phyloP scores from a whole-genome alignment of 2,329 filamentous ascomycete species.

The Atkinsonella hypoxylon region DNA sequence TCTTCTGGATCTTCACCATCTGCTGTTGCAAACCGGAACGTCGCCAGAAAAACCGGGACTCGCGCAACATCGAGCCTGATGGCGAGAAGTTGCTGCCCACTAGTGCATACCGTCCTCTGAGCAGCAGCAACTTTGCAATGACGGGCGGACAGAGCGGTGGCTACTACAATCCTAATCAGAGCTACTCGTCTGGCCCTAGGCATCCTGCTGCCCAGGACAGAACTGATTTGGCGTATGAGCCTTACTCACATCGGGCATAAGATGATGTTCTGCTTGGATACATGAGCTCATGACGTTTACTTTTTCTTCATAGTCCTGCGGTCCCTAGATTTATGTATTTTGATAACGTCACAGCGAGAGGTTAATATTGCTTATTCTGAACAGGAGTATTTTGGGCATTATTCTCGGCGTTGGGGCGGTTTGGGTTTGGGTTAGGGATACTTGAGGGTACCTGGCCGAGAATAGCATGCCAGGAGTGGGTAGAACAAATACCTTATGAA shows the following conservation, averaged over 20 bases:
- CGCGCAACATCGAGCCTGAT: conserved; percentile 21
- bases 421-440: not conserved
- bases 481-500: not conserved
- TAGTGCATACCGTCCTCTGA: conserved; percentile 25
- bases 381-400: not conserved
- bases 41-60: conserved; percentile 21
- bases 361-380: not conserved
- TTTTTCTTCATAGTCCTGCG: not conserved
- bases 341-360: not conserved
- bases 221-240: conserved; percentile 49
- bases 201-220: conserved; percentile 30
- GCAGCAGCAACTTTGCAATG: conserved; percentile 22
- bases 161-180: conserved; percentile 25
- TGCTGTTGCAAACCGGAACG: conserved; percentile 69
- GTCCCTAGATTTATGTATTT: not conserved
- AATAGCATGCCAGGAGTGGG: not conserved
- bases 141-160: conserved; percentile 13
- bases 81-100: conserved; percentile 40
- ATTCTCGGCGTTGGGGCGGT: not conserved
- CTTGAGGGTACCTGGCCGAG: not conserved
- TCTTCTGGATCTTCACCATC: conserved; percentile 87
- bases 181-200: conserved; percentile 17
- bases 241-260: conserved; percentile 47
- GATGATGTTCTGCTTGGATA: not conserved
- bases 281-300: conserved; percentile 1